Percentiles rank a stretch among this genome's conserved stretches.
Evolutionary conservation across 2,329 filamentous ascomycete genomes (phyloP).

Genomic region (Orbilia blumenaviensis): DNA sequence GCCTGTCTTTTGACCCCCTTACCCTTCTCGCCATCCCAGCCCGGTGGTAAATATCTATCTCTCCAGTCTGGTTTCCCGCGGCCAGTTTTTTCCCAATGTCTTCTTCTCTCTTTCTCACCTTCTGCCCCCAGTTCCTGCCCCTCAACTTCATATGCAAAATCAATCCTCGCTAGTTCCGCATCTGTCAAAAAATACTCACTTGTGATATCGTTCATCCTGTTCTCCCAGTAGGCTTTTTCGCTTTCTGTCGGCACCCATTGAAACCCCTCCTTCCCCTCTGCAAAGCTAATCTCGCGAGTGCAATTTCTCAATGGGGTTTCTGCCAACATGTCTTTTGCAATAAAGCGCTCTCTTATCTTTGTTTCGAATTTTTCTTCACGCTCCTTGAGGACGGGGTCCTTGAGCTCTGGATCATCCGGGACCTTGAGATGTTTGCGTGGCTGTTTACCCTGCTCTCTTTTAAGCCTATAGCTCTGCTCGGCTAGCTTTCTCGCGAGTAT

Average conservation of each 20-base stretch:
- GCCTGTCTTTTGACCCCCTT: not conserved
- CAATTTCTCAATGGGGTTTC: not conserved
- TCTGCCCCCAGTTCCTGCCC: not conserved
- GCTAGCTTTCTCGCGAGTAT: conserved; percentile 22
- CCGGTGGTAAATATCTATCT: not conserved
- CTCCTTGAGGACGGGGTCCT: not conserved
- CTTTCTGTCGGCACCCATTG: conserved; percentile 12
- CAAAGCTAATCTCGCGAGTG: not conserved
- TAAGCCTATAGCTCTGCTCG: not conserved
- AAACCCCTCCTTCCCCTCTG: not conserved
- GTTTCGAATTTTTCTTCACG: not conserved
- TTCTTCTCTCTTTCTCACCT: not conserved
- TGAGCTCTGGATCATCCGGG: not conserved
- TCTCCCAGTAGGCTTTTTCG: not conserved
- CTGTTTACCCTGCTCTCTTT: not conserved
- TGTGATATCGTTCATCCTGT: not conserved
- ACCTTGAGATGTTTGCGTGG: not conserved
- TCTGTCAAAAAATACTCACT: conserved; percentile 9
- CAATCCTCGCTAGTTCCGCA: not conserved
- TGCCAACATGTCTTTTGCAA: not conserved
- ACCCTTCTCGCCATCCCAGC: not conserved
- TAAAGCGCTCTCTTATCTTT: not conserved
- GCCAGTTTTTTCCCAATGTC: not conserved
- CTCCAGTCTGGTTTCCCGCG: not conserved
- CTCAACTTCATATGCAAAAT: conserved; percentile 1